Conservation (phyloP, 495 filamentous ascomycete genomes). For the Penicillium ochrochloron region DNA sequence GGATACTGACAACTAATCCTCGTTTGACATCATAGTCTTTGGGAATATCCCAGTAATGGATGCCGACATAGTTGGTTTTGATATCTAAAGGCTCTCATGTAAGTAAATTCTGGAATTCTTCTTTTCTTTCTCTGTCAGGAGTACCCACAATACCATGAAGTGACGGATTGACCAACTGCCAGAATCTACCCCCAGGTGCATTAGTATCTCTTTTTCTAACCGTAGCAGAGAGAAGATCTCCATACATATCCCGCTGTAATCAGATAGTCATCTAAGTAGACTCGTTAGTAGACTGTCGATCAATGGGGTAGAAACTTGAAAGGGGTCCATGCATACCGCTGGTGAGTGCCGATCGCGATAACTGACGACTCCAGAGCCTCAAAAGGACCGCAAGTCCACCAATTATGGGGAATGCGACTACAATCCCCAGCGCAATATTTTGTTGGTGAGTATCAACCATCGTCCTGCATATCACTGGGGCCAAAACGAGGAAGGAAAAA, state of each 20-base stretch:
- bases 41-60: slow-evolving; percentile 51
- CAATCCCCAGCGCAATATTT: slow-evolving; percentile 48
- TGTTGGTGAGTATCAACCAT: slow-evolving; percentile 40
- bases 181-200: slow-evolving; percentile 23
- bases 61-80: slow-evolving; percentile 57
- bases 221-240: neutral
- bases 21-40: slow-evolving; percentile 24
- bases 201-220: neutral
- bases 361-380: slow-evolving; percentile 48
- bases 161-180: slow-evolving; percentile 29
- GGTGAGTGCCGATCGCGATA: slow-evolving; percentile 38
- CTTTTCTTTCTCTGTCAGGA: neutral
- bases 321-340: slow-evolving; percentile 24
- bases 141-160: slow-evolving; percentile 39
- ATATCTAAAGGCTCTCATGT: slow-evolving; percentile 44
- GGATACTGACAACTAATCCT: slow-evolving; percentile 29
- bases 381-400: slow-evolving; percentile 48
- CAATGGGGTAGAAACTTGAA: slow-evolving; percentile 6
- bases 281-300: slow-evolving; percentile 22
- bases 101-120: neutral
- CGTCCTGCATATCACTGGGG: neutral
- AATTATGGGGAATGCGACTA: slow-evolving; percentile 52
- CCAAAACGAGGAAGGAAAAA: neutral
- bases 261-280: slow-evolving; percentile 30
- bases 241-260: slow-evolving; percentile 33